These are phyloP conservation scores for Berberis thunbergii DNA, from an alignment of 164 flowering plant genomes.

Conservation along the genomic window DNA sequence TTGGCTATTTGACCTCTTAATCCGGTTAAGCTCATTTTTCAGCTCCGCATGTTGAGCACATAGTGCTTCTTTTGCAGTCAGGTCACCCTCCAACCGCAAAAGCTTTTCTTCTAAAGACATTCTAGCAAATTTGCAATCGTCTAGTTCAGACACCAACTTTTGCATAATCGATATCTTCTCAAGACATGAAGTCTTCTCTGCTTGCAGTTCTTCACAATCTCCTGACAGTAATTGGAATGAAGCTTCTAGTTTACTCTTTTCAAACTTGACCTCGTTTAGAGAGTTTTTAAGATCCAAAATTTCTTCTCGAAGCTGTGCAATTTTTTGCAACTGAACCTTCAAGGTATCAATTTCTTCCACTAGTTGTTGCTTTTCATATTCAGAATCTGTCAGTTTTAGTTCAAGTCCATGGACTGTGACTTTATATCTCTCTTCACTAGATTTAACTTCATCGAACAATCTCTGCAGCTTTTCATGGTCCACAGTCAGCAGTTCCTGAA, in stretches of 20 bases:
- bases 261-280: slow-evolving; percentile 32
- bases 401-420: slow-evolving; percentile 36
- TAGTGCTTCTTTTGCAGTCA: slow-evolving; percentile 39
- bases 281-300: slow-evolving; percentile 32
- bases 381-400: slow-evolving; percentile 48
- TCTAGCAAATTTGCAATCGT: slow-evolving; percentile 37
- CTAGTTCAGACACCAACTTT: slow-evolving; percentile 35
- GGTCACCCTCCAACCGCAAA: slow-evolving; percentile 42
- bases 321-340: slow-evolving; percentile 47
- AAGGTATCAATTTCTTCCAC: slow-evolving; percentile 34
- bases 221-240: slow-evolving; percentile 26
- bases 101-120: slow-evolving; percentile 52
- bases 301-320: slow-evolving; percentile 37
- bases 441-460: slow-evolving; percentile 34
- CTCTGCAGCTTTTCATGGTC: slow-evolving; percentile 36
- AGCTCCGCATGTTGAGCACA: slow-evolving; percentile 46
- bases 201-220: slow-evolving; percentile 44
- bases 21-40: slow-evolving; percentile 43
- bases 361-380: slow-evolving; percentile 46
- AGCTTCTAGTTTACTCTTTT: slow-evolving; percentile 45
- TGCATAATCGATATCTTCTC: slow-evolving; percentile 46
- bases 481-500: slow-evolving; percentile 29
- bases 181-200: slow-evolving; percentile 35
- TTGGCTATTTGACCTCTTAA: slow-evolving; percentile 44
- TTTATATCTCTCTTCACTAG: slow-evolving; percentile 43